phyloP scores from a whole-genome alignment of 352 stramenopile genomes.

The Globisporangium camurandrum region DNA sequence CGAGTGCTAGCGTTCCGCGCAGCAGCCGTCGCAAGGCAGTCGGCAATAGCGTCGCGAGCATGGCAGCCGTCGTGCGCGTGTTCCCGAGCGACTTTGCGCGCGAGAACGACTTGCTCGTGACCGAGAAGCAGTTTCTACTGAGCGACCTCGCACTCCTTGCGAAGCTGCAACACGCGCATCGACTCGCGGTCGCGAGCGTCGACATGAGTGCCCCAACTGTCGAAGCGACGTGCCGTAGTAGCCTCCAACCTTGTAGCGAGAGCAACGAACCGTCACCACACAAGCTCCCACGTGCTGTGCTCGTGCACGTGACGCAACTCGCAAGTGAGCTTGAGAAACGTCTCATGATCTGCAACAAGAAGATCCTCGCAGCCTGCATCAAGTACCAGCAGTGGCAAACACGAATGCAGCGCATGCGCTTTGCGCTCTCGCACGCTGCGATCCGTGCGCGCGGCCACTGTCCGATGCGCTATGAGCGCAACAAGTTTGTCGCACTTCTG shows the following conservation, averaged over 20 bases:
- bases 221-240: no score
- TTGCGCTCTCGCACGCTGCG: constrained; percentile 24
- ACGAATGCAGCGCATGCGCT: constrained; percentile 1
- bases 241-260: no score
- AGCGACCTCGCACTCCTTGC: constrained; percentile 39
- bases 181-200: constrained; percentile 8
- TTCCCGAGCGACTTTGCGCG: constrained; percentile 35
- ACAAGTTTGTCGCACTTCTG: constrained; percentile 17
- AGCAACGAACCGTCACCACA: constrained; percentile 3
- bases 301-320: constrained; percentile 45
- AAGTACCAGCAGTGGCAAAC: constrained; percentile 25
- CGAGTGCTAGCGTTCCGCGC: background rate
- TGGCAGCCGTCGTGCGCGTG: constrained; percentile 37
- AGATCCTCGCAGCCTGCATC: constrained; percentile 45
- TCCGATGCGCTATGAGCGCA: constrained; percentile 30
- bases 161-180: constrained; percentile 11
- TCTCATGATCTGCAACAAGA: constrained; percentile 54
- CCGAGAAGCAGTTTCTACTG: constrained; percentile 51
- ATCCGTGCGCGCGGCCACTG: constrained; percentile 40
- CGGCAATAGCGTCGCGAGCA: background rate
- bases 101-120: constrained; percentile 47
- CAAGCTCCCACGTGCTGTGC: constrained; percentile 23
- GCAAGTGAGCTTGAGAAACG: constrained; percentile 35
- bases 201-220: background rate
- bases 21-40: background rate